Percentiles rank a stretch among this genome's conserved stretches.
phyloP scores from a whole-genome alignment of 306 rosid genomes.

The Rosa chinensis region DNA sequence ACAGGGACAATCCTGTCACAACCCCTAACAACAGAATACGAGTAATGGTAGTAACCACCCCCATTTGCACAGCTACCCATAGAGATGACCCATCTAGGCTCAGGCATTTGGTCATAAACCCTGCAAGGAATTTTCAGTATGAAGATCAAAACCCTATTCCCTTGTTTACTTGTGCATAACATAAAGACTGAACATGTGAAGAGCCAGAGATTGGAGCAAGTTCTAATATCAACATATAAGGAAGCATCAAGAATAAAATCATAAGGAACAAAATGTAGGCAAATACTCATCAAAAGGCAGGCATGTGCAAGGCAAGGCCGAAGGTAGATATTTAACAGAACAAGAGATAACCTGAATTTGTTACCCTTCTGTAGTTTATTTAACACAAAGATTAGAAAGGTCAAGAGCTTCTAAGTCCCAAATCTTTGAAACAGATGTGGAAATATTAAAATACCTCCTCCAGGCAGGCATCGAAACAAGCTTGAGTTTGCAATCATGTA shows the following conservation, averaged over 20 bases:
- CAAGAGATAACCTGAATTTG: too few species aligned
- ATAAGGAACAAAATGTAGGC: neutral
- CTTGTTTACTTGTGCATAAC: neutral
- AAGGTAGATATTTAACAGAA: too few species aligned
- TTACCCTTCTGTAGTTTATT: neutral
- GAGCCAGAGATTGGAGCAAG: neutral
- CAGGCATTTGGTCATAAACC: conserved; percentile 99
- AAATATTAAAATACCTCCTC: neutral
- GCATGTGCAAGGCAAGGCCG: too few species aligned
- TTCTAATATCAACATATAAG: neutral
- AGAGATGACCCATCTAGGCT: conserved; percentile 96
- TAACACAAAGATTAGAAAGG: neutral
- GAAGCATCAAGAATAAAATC: neutral
- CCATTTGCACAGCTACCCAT: conserved; percentile 99
- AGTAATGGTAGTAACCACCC: conserved; percentile 98
- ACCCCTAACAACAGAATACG: conserved; percentile 90
- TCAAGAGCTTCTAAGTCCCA: neutral
- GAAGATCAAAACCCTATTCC: neutral
- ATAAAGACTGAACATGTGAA: neutral
- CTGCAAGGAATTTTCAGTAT: conserved; percentile 41
- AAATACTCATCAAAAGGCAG: neutral
- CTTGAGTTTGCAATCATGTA: neutral
- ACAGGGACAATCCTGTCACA: conserved; percentile 97
- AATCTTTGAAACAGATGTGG: neutral
- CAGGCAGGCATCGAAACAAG: neutral